A percentile compares a stretch with the other conserved stretches of the same genome.
Conservation (phyloP, 805 yeast species). For the Spathaspora arborariae region DNA sequence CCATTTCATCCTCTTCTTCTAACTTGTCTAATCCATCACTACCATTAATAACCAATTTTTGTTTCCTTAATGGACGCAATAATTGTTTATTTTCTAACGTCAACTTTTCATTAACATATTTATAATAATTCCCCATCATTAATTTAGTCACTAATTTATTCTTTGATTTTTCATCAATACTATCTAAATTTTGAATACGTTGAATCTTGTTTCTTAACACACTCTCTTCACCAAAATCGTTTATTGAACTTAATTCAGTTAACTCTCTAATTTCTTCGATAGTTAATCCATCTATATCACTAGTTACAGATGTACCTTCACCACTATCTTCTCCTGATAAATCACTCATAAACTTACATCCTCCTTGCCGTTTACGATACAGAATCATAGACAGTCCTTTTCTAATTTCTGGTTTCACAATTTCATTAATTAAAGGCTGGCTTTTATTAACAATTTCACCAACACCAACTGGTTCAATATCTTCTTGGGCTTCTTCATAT, state of each 20-base stretch:
- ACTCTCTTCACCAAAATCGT: constrained; percentile 34
- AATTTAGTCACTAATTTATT: constrained; percentile 54
- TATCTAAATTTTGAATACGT: constrained; percentile 36
- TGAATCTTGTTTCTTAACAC: constrained; percentile 47
- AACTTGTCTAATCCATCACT: constrained; percentile 4
- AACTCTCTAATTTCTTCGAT: constrained; percentile 31
- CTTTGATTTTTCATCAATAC: constrained; percentile 40
- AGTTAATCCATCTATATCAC: constrained; percentile 33
- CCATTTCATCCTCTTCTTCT: constrained; percentile 5
- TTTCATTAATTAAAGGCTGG: constrained; percentile 48
- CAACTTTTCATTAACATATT: constrained; percentile 37
- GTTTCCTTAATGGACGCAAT: constrained; percentile 12
- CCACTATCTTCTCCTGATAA: constrained; percentile 12
- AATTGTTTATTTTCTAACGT: constrained; percentile 14
- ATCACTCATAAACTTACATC: constrained; percentile 4
- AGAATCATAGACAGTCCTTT: background rate
- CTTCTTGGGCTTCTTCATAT: constrained; percentile 6
- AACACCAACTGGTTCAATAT: constrained; percentile 55
- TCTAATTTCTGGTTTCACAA: constrained; percentile 43
- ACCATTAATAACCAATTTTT: constrained; percentile 15
- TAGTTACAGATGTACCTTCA: constrained; percentile 11
- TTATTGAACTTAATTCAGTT: constrained; percentile 32
- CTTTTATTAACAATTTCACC: constrained; percentile 43
- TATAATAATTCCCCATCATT: constrained; percentile 66
- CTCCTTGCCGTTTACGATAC: constrained; percentile 9